Conservation (phyloP, 192 early-diverging fungal species). For the Coemansia sp. region DNA sequence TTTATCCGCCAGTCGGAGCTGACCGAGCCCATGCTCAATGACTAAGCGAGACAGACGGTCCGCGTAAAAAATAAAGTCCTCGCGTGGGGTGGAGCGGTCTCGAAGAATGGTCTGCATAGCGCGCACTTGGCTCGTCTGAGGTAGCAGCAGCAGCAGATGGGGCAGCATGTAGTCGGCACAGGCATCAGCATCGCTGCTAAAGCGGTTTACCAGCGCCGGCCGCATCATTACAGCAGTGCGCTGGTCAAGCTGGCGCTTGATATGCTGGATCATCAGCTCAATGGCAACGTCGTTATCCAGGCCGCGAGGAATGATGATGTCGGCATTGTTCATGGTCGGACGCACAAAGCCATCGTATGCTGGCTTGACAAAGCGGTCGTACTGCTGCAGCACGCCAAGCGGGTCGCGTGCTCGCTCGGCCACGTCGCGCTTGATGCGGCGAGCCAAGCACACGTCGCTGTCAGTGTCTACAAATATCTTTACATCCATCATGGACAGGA, state of each 20-base stretch:
- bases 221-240: conserved; percentile 51
- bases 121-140: conserved; percentile 52
- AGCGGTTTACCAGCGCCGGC: conserved; percentile 34
- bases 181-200: conserved; percentile 4
- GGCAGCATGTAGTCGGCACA: not conserved
- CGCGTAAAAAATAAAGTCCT: conserved; percentile 90
- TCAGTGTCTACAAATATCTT: conserved; percentile 96
- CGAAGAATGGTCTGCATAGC: conserved; percentile 83
- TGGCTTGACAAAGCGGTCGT: conserved; percentile 90
- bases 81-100: conserved; percentile 64
- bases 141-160: conserved; percentile 46
- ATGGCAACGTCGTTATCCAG: conserved; percentile 89
- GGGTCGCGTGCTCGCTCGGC: conserved; percentile 85
- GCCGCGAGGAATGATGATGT: conserved; percentile 90
- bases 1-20: conserved; percentile 54
- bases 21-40: conserved; percentile 73
- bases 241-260: conserved; percentile 79
- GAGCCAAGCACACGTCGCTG: conserved; percentile 83
- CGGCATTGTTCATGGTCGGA: conserved; percentile 91
- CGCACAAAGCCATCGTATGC: conserved; percentile 88
- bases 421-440: conserved; percentile 87
- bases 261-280: conserved; percentile 86
- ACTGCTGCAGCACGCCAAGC: conserved; percentile 84
- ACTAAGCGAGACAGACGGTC: conserved; percentile 83
- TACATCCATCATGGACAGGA: conserved; percentile 80